Percentiles rank a stretch among this genome's conserved stretches.
These are phyloP conservation scores for Scenedesmus sp. DNA, from an alignment of 163 green algal genomes.

Conservation along the genomic window DNA sequence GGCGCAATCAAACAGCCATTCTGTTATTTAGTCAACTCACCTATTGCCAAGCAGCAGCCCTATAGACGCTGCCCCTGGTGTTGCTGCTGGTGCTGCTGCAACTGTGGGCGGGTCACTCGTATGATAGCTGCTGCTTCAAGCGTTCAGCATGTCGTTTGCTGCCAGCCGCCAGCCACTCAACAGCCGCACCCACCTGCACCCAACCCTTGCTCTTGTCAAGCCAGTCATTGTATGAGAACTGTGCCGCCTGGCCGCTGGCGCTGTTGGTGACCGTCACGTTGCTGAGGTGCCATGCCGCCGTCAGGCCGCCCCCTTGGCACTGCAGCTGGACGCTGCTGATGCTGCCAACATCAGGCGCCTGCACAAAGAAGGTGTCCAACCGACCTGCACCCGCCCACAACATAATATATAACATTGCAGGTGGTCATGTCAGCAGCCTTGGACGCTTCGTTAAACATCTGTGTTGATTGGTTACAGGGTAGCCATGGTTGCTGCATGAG, in stretches of 20 bases:
- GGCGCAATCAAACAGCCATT: no score
- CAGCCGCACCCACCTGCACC: conserved; percentile 48
- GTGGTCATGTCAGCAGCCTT: background rate
- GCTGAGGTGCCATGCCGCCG: conserved; percentile 67
- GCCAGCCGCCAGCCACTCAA: background rate
- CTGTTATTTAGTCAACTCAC: no score
- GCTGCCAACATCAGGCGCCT: conserved; percentile 66
- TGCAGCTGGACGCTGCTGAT: conserved; percentile 57
- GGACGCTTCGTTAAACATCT: no score
- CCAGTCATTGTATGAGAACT: conserved; percentile 69
- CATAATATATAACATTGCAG: conserved; percentile 1
- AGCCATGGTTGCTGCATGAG: background rate
- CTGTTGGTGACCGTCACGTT: conserved; percentile 67
- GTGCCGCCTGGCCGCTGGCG: conserved; percentile 44
- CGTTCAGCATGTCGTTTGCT: no score
- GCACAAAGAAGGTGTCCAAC: conserved; percentile 45
- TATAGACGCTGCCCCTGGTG: no score
- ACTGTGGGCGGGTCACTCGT: no score
- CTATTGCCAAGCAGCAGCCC: no score
- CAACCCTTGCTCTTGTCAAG: conserved; percentile 68
- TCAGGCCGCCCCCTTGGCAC: conserved; percentile 58
- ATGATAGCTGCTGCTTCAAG: no score
- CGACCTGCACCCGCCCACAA: background rate
- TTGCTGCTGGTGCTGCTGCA: no score
- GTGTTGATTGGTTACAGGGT: background rate